Base-by-base conservation (phyloP, 768 basidiomycete genomes). In the Lactifluus pinguis region DNA sequence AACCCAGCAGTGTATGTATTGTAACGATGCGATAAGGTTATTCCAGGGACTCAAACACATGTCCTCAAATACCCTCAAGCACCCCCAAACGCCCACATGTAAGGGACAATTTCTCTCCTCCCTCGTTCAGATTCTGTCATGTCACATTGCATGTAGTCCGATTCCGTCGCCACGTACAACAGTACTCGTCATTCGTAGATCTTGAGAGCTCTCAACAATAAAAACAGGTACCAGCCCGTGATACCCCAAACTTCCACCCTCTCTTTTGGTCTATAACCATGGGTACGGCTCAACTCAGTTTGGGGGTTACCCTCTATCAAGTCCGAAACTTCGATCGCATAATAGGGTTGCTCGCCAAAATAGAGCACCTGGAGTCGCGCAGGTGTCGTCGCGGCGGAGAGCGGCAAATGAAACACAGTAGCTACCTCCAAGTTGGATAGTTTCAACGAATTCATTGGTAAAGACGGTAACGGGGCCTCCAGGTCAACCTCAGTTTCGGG, bases 151-250 rank as follows among this genome's bases (percentile, higher is more conserved):
- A 44, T 45, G 49, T 47, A 30, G 41, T 34, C 39, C 34, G n/a
- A 6, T 32, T 49, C 19, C 36, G 21, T 41, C 36, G 47, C 10
- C 47, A 53, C 44, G 47, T 59, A n/a, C 49, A 50, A 30, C 48
- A 19, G 50, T 74, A 77, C 64, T 70, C 49, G 10, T 51, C 73
- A 77, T 61, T 71, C 73, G 68, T 83, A 80, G 38, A 82, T 74
- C 51, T 73, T 72, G 64, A 88, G 68, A 19, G 72, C 73, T 63
- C 76, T 79, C 82, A 89, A 82, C 66, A 90, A 72, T 51, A 80
- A 66, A 49, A 78, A 80, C 55, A 89, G 75, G 73, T 89, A 92
- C 87, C 89, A 91, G 39, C 89, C 90, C 21, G 90, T 90, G 68
- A 92, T 72, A 0, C 90, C 89, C 87, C 89, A 92, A 30, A 90